Base-by-base conservation (phyloP, 1,139 yeast genomes). In the Pneumocystis canis region DNA sequence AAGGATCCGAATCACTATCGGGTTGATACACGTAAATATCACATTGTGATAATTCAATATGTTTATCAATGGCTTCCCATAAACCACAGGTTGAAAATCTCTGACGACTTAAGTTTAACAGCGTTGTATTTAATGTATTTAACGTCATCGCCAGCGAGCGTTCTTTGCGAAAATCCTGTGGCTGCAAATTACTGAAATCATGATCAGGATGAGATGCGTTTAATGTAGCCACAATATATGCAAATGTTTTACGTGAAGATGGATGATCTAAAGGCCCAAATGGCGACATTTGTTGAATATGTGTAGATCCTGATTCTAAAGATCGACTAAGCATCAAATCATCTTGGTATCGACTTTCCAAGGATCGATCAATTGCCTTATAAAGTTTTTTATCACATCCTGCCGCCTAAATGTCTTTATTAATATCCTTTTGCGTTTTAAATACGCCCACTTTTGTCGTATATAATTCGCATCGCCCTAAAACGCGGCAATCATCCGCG, bases 171-270 rank as follows among this genome's bases (percentile, higher is more conserved):
- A 92, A 95, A 68, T 89, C 89, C 25, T 85, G 82, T 1, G 98
- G 98, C 71, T 89, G 90, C 65, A 92, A 80, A 41, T 84, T 81
- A 16, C 95, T 82, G 70, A 90, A 92, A 71, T 92, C 98, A 71
- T 92, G 96, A 72, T 92, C 98, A 0, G 98, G 97, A 71, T 88
- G 92, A 1, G 95, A 85, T 11, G 95, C 88, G 73, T 92, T 92
- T 63, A 92, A 78, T 47, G 92, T 90, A 1, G 95, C 94, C 65
- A 92, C 87, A 63, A 92, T 77, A 72, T 90, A 88, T 0, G 97
- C 94, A 77, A 92, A 92, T 0, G 92, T 85, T 73, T 88, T 85
- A 67, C 96, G 81, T 39, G 95, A 86, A 1, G 95, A 83, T 5
- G 85, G 82, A 68, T 85, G 86, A 70, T 85, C 87, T 60, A 92